A percentile compares a stretch with the other conserved stretches of the same genome.
phyloP scores from a whole-genome alignment of 495 filamentous ascomycete genomes.

The Achaetomiella virescens region DNA sequence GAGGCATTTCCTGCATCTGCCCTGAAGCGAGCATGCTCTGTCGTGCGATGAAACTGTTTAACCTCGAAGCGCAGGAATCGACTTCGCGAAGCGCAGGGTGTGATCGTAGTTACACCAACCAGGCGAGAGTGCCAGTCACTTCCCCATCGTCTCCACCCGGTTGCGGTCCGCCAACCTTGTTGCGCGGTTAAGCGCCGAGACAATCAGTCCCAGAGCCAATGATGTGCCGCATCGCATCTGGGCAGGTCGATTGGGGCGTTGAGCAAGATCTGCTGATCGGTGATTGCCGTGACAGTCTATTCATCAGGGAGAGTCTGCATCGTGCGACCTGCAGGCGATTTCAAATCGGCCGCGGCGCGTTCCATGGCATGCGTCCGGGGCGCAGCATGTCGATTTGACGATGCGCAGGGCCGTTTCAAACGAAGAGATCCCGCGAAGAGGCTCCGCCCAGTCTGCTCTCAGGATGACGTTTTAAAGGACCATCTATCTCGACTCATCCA shows the following conservation, averaged over 20 bases:
- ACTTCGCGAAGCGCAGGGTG: not conserved
- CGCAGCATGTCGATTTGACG: too few relatives aligned
- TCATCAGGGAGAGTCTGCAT: not conserved
- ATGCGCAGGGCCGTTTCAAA: too few relatives aligned
- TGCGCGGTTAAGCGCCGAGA: slow-evolving; percentile 19
- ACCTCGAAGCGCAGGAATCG: not conserved
- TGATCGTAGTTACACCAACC: not conserved
- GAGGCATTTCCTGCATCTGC: not conserved
- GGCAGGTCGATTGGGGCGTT: not conserved
- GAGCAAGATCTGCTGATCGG: not conserved
- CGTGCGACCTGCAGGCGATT: not conserved
- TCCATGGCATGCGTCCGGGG: too few relatives aligned
- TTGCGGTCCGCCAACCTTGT: slow-evolving; percentile 15
- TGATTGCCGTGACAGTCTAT: not conserved
- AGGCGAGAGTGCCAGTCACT: not conserved
- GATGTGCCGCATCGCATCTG: not conserved
- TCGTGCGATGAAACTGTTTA: not conserved
- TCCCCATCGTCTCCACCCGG: slow-evolving; percentile 3
- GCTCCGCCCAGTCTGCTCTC: too few relatives aligned
- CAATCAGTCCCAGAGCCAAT: slow-evolving; percentile 8
- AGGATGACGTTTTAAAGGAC: too few relatives aligned
- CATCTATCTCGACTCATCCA: too few relatives aligned
- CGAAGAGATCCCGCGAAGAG: too few relatives aligned
- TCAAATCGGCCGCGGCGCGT: too few relatives aligned
- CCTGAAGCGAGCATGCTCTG: not conserved